Evolutionary conservation across 768 basidiomycete species (phyloP).

Genomic region (Panaeolus papilionaceus): DNA sequence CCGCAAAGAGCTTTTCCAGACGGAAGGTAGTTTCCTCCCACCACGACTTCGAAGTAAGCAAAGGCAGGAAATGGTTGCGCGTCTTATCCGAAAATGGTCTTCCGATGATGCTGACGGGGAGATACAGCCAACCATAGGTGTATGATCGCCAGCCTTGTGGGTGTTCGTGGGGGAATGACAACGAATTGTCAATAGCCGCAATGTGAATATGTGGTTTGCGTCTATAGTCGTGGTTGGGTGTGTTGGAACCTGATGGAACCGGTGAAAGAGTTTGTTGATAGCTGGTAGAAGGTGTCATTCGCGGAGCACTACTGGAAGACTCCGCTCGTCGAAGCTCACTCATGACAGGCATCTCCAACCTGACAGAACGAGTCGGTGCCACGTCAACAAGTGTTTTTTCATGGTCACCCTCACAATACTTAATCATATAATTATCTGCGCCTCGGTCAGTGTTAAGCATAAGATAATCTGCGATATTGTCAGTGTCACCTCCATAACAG

Average conservation of each 20-base stretch:
- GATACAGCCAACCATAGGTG: conserved; percentile 88
- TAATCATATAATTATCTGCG: conserved; percentile 93
- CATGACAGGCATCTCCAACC: conserved; percentile 75
- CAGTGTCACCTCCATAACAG: conserved; percentile 16
- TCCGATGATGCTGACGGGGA: conserved; percentile 86
- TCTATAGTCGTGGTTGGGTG: conserved; percentile 52
- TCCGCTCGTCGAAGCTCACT: conserved; percentile 66
- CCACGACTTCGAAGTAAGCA: conserved; percentile 85
- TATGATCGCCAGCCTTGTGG: conserved; percentile 81
- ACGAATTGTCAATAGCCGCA: conserved; percentile 92
- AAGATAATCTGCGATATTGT: conserved; percentile 67
- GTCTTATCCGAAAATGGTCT: conserved; percentile 86
- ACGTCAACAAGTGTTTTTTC: conserved; percentile 82
- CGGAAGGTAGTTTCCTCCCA: conserved; percentile 89
- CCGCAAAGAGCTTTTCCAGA: conserved; percentile 75
- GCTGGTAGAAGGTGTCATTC: conserved; percentile 44
- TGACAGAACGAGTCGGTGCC: conserved; percentile 73
- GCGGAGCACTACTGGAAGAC: conserved; percentile 39
- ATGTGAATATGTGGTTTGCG: conserved; percentile 85
- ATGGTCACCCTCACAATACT: conserved; percentile 83
- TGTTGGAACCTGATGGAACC: conserved; percentile 41
- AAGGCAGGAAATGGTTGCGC: conserved; percentile 79
- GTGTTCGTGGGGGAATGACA: conserved; percentile 92
- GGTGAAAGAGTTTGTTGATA: conserved; percentile 44
- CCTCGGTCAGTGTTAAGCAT: conserved; percentile 93